These are phyloP conservation scores for Cryomyces antarcticus DNA, from an alignment of 495 filamentous ascomycete species.

Conservation along the genomic window DNA sequence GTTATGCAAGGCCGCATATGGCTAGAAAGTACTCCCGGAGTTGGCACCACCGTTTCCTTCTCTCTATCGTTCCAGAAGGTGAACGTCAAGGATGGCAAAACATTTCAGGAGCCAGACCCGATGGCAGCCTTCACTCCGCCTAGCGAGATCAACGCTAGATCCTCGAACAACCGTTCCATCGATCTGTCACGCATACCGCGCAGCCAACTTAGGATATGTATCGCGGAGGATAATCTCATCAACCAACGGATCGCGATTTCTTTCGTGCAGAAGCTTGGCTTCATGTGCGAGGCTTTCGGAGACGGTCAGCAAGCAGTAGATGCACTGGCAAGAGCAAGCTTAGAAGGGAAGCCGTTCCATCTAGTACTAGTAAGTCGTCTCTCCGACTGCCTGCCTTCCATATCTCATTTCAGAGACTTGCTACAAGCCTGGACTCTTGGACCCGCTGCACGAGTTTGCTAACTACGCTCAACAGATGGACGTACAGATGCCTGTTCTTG, in stretches of 20 bases:
- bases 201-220: slow-evolving; percentile 62
- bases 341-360: slow-evolving; percentile 49
- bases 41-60: slow-evolving; percentile 75
- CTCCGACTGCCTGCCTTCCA: neutral
- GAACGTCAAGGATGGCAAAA: slow-evolving; percentile 19
- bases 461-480: slow-evolving; percentile 36
- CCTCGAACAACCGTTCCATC: slow-evolving; percentile 10
- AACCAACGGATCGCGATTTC: slow-evolving; percentile 83
- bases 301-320: slow-evolving; percentile 76
- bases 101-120: neutral
- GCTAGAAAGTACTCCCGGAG: slow-evolving; percentile 53
- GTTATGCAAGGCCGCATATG: slow-evolving; percentile 71
- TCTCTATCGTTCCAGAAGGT: slow-evolving; percentile 66
- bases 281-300: slow-evolving; percentile 63
- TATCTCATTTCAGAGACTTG: neutral
- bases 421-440: neutral
- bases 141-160: too few species aligned
- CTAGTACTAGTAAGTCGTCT: slow-evolving; percentile 27
- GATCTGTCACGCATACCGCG: slow-evolving; percentile 53
- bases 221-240: slow-evolving; percentile 82
- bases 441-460: too few species aligned
- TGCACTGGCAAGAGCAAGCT: slow-evolving; percentile 49
- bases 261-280: slow-evolving; percentile 67
- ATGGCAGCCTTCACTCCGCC: neutral
- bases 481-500: slow-evolving; percentile 83